Evolutionary conservation across 306 rosid genomes (phyloP), one percentile per base, ranked within the genome.

Genomic region (Cicer judaicum): DNA sequence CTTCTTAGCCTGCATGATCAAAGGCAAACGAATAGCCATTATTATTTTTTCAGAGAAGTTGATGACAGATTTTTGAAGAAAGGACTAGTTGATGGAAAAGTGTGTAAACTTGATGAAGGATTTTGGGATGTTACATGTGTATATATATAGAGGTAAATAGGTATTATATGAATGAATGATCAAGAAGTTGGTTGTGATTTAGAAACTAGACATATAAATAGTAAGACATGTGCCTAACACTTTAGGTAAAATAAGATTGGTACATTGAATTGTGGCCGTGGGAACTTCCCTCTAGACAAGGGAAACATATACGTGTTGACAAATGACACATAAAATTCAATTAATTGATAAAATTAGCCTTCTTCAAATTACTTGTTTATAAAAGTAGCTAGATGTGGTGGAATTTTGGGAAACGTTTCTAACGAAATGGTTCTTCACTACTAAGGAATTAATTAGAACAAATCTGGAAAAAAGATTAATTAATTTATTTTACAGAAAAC

Each of bases 11-110:
- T 64, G 38, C 15, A 10, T 16, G 11, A 64, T 64, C 10, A 16
- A 64, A 16, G 70, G 70, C 15, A 64, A 64, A 18, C 38, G 53
- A 64, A 64, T 41, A 10, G 70, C 70, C 70, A 64, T 64, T 16
- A 11, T 41, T 64, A 11, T 41, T 64, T 15, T 2, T 11, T 41
- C 3, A 9, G 15, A 64, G 10, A 64, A 40, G 5, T 40, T 64
- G 50, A 41, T 9, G 10, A 18, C 50, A 64, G 42, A 1, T 42
- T 8, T 8, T 64, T 57, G 68, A 50, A 63, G 7, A 62, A 64
- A 13, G 34, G n/a, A 40, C 69, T 64, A 39, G 69, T 64, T 64
- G 34, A 15, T 64, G 21, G 14, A 63, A 9, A 15, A 42, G 4
- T 10, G n/a, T 40, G 34, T 40, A 64, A 42, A 16, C 8, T 64